Conservation (phyloP, 176 grass and related monocot species). For the Cocos nucifera region DNA sequence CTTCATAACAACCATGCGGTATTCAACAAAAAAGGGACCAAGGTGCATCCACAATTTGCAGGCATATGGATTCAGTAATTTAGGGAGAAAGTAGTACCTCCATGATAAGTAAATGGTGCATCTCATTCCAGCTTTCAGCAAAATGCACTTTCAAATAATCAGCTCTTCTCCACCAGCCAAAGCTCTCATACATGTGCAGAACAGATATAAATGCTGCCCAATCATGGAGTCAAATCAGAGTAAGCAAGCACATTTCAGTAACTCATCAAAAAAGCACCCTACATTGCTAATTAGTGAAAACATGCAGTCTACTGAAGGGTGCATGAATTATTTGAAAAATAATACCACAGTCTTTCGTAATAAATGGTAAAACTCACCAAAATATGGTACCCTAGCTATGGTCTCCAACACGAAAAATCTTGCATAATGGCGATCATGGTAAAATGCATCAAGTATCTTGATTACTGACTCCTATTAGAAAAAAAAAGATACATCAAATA, state of each 20-base stretch:
- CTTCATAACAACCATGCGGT: too few species aligned
- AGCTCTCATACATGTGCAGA: conserved; percentile 91
- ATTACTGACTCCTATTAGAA: conserved; percentile 59
- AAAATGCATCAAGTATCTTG: conserved; percentile 40
- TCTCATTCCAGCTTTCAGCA: conserved; percentile 91
- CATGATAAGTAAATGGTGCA: conserved; percentile 95
- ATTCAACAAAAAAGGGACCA: too few species aligned
- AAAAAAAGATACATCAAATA: conserved; percentile 2
- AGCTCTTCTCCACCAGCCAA: conserved; percentile 78
- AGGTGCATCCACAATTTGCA: too few species aligned
- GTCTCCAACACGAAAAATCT: conserved; percentile 93
- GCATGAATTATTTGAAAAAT: too few species aligned
- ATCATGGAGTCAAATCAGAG: background rate
- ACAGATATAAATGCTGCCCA: conserved; percentile 89
- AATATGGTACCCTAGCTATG: conserved; percentile 88
- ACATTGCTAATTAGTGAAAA: too few species aligned
- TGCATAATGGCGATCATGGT: conserved; percentile 66
- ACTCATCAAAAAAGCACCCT: too few species aligned
- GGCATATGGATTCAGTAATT: too few species aligned
- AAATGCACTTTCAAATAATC: conserved; percentile 98
- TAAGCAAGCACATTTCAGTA: too few species aligned
- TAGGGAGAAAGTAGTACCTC: conserved; percentile 41
- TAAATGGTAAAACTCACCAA: conserved; percentile 42
- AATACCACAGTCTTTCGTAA: too few species aligned
- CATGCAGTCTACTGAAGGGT: too few species aligned